phyloP scores from a whole-genome alignment of 805 yeast species.

The Candida hispaniensis region DNA sequence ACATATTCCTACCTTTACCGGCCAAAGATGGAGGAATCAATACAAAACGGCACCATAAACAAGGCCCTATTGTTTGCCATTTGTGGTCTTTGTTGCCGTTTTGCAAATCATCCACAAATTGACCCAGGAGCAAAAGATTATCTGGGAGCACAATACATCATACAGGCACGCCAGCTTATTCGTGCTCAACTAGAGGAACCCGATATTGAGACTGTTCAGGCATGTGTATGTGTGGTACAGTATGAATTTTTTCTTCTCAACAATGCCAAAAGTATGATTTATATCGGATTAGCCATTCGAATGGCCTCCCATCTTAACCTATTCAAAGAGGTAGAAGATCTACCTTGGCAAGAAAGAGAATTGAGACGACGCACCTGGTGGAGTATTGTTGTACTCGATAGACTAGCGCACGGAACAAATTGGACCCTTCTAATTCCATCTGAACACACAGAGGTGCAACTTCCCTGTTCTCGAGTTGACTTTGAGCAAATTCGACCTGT shows the following conservation, averaged over 20 bases:
- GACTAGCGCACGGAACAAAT: constrained; percentile 29
- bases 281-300: constrained; percentile 29
- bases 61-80: constrained; percentile 27
- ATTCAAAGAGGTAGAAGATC: constrained; percentile 22
- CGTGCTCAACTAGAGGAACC: constrained; percentile 24
- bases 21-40: constrained; percentile 25
- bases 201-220: constrained; percentile 29
- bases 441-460: constrained; percentile 23
- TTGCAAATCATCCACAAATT: constrained; percentile 28
- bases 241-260: constrained; percentile 29
- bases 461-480: constrained; percentile 26
- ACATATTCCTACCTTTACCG: constrained; percentile 30
- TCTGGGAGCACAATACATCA: constrained; percentile 20
- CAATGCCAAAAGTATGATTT: constrained; percentile 31
- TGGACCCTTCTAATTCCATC: constrained; percentile 23
- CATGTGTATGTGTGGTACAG: constrained; percentile 27
- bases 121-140: constrained; percentile 18
- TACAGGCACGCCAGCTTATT: constrained; percentile 19
- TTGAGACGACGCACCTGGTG: constrained; percentile 29
- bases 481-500: constrained; percentile 20
- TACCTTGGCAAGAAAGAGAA: constrained; percentile 30
- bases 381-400: constrained; percentile 29
- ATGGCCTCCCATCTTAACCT: constrained; percentile 29
- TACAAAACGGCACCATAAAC: constrained; percentile 25
- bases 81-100: constrained; percentile 30